Evolutionary conservation across 1,284 basidiomycete species (phyloP).

Genomic region (Volvariella surrecta): DNA sequence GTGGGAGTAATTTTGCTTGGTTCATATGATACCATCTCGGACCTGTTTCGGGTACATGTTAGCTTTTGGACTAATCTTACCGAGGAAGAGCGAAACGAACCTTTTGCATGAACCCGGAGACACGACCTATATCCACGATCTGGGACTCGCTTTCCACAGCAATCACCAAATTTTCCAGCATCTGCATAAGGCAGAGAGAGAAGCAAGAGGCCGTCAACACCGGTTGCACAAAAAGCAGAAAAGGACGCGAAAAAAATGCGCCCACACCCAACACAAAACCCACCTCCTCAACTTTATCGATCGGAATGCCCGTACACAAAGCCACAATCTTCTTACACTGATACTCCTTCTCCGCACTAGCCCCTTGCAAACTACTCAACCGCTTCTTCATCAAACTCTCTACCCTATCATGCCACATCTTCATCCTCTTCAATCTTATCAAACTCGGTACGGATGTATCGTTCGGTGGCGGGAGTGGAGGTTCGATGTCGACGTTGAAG

Average conservation of each 20-base stretch:
- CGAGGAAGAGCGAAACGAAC: slow-evolving; percentile 22
- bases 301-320: slow-evolving; percentile 79
- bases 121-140: slow-evolving; percentile 76
- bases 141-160: slow-evolving; percentile 88
- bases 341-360: slow-evolving; percentile 78
- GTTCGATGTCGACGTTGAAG: slow-evolving; percentile 56
- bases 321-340: slow-evolving; percentile 90
- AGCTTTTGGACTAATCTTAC: background rate
- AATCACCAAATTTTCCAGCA: slow-evolving; percentile 81
- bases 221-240: background rate
- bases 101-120: slow-evolving; percentile 88
- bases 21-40: slow-evolving; percentile 62
- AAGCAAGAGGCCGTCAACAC: slow-evolving; percentile 5
- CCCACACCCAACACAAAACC: slow-evolving; percentile 33
- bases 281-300: slow-evolving; percentile 86
- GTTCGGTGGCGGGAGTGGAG: slow-evolving; percentile 44
- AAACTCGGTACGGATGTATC: slow-evolving; percentile 51
- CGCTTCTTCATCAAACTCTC: slow-evolving; percentile 66
- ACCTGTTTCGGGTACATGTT: slow-evolving; percentile 30
- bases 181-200: slow-evolving; percentile 37
- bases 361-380: slow-evolving; percentile 66
- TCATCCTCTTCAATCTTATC: slow-evolving; percentile 66
- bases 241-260: slow-evolving; percentile 2
- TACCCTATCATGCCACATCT: slow-evolving; percentile 76
- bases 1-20: too few species aligned